Evolutionary conservation across 2,329 filamentous ascomycete species (phyloP).

Genomic region (Alternaria angustiovoidea): DNA sequence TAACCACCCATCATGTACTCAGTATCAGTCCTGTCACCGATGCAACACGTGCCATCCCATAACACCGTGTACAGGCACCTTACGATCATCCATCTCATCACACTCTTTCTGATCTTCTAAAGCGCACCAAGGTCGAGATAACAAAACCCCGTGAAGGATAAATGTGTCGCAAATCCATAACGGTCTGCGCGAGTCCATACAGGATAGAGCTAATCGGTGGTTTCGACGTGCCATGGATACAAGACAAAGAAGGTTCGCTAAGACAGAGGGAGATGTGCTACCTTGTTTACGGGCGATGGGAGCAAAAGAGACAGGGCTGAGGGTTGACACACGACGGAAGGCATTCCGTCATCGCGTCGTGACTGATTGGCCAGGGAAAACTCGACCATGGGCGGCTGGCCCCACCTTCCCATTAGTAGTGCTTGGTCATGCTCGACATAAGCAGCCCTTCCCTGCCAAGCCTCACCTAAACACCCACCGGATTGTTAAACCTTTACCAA

Average conservation of each 20-base stretch:
- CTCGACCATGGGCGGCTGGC: slow-evolving; percentile 4
- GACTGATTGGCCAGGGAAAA: slow-evolving; percentile 13
- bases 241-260: not conserved
- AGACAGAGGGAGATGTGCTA: too few relatives aligned
- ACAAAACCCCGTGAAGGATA: not conserved
- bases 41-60: too few relatives aligned
- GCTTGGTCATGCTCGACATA: slow-evolving; percentile 34
- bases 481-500: slow-evolving; percentile 44
- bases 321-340: not conserved
- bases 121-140: slow-evolving; percentile 23
- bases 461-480: slow-evolving; percentile 9
- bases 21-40: too few relatives aligned
- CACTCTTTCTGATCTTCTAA: too few relatives aligned
- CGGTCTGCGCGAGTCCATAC: not conserved
- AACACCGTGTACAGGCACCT: too few relatives aligned
- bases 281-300: not conserved
- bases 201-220: not conserved
- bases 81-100: too few relatives aligned
- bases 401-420: slow-evolving; percentile 14
- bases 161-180: not conserved
- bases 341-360: not conserved
- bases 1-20: too few relatives aligned
- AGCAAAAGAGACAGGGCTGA: not conserved
- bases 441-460: slow-evolving; percentile 22
- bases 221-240: not conserved